Evolutionary conservation across 345 rosid species (phyloP), one percentile per base, ranked within the genome.

Genomic region (Rhodamnia rubescens): DNA sequence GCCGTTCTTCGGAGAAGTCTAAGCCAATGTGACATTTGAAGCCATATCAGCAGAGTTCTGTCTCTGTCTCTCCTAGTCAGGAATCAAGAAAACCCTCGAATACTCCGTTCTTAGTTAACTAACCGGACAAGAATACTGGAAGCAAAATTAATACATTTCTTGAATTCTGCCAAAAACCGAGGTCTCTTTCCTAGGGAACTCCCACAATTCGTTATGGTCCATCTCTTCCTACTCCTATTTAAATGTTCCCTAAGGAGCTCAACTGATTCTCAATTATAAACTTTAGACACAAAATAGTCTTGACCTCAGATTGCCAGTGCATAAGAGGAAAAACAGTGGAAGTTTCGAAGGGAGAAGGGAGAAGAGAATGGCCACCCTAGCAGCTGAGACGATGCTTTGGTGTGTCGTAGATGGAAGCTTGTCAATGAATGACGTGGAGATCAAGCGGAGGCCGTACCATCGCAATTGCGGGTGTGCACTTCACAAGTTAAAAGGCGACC

Each of bases 401-500:
- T 59, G 81, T 36, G 78, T 64, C 49, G 29, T 81, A 54, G 80
- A 59, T 36, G 55, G 81, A 51, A 69, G 88, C 81, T 21, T 87
- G 26, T 52, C 20, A 1, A 14, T 52, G 54, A 52, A 52, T 52
- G 83, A 87, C 47, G 40, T 44, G 51, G 86, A 75, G 57, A n/a
- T 87, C 50, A 78, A 82, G 82, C 26, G 74, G n/a, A 58, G 88
- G 58, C 86, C 84, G 1, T 61, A 87, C 58, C 88, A 87, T 84
- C 78, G 84, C 21, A 87, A 82, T 56, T 87, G 89, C 83, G 12
- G 78, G n/a, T 87, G 85, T 52, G 89, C 85, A 52, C 81, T 87
- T 3, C 89, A 85, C 81, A 64, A 64, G 4, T 32, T 32, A 42
- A 64, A 16, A 64, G 75, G 24, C 24, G 5, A 64, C 75, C 44